Base-by-base conservation (phyloP, 1,284 basidiomycete genomes). In the Ganoderma leucocontextum region DNA sequence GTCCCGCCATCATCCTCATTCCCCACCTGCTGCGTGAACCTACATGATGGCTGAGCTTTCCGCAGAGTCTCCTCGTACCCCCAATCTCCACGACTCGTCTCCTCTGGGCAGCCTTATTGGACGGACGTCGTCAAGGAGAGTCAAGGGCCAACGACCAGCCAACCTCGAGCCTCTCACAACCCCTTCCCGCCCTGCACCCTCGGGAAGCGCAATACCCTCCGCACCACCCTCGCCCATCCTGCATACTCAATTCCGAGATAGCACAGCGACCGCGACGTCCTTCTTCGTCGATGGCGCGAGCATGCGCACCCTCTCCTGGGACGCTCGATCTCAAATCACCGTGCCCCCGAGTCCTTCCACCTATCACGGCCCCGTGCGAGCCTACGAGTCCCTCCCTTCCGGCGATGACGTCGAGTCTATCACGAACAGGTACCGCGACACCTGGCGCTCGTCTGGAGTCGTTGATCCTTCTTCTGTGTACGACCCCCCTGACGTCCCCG, bases 201-300 rank as follows among this genome's bases (percentile, higher is more conserved):
- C 68, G 36, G 64, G 62, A 52, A 49, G 49, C 47, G 22, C 42
- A 22, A 53, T 53, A 33, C 35, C 70, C 33, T 55, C 64, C 58
- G 69, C 74, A 41, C 87, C 85, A 1, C 78, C 81, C 17, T 91
- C 87, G 1, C 91, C 91, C 19, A 78, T 92, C 61, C 77, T 92
- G 39, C 91, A 92, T 74, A 85, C 89, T 35, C 82, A 80, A 69
- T 92, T 92, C 78, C 84, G 89, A 25, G 79, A 81, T 69, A 90
- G 89, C 35, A 82, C 82, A 6, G 82, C 85, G 25, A 89, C 87
- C 29, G 79, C 83, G n/a, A 81, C 79, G 29, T 81, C 83, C 33
- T 81, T 73, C 47, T 74, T 77, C 62, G 62, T 70, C 64, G 75
- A 76, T 38, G 64, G 65, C 38, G 64, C 65, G 62, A 72, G 73